A percentile compares a stretch with the other conserved stretches of the same genome.
Evolutionary conservation across 768 basidiomycete species (phyloP).

Genomic region (Ramaria sp.): DNA sequence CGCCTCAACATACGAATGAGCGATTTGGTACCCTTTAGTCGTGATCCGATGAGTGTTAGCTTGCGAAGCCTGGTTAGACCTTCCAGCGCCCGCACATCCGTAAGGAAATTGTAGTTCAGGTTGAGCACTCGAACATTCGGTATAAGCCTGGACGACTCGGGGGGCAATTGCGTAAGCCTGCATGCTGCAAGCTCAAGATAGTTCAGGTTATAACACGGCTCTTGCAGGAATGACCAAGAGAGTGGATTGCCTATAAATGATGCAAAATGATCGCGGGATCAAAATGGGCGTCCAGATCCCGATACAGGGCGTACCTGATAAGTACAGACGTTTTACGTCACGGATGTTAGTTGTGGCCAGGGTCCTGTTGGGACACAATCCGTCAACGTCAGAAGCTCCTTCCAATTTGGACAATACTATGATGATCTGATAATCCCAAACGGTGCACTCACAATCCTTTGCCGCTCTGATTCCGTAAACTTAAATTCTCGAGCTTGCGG

Average conservation of each 20-base stretch:
- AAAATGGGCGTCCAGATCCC: not conserved
- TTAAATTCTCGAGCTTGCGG: slow-evolving; percentile 77
- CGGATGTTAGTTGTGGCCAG: slow-evolving; percentile 47
- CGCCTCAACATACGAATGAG: slow-evolving; percentile 62
- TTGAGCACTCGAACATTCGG: slow-evolving; percentile 89
- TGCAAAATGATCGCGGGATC: not conserved
- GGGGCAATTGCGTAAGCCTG: slow-evolving; percentile 66
- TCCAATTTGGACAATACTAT: slow-evolving; percentile 21
- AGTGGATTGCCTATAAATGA: slow-evolving; percentile 49
- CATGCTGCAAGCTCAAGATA: slow-evolving; percentile 92
- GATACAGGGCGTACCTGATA: slow-evolving; percentile 57
- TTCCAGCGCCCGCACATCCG: slow-evolving; percentile 42
- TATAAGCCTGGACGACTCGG: slow-evolving; percentile 46
- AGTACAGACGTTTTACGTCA: slow-evolving; percentile 89
- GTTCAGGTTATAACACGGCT: slow-evolving; percentile 78
- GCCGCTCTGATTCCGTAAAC: slow-evolving; percentile 80
- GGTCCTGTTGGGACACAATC: slow-evolving; percentile 12
- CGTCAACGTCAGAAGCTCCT: slow-evolving; percentile 22
- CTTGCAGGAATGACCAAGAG: slow-evolving; percentile 27
- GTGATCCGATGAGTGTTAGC: slow-evolving; percentile 72
- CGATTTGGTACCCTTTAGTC: slow-evolving; percentile 63
- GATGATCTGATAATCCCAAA: slow-evolving; percentile 15
- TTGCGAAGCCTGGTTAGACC: slow-evolving; percentile 71
- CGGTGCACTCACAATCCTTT: slow-evolving; percentile 58
- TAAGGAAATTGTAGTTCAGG: slow-evolving; percentile 92